Evolutionary conservation across 352 stramenopile genomes (phyloP).

Genomic region (Pythium sp.): DNA sequence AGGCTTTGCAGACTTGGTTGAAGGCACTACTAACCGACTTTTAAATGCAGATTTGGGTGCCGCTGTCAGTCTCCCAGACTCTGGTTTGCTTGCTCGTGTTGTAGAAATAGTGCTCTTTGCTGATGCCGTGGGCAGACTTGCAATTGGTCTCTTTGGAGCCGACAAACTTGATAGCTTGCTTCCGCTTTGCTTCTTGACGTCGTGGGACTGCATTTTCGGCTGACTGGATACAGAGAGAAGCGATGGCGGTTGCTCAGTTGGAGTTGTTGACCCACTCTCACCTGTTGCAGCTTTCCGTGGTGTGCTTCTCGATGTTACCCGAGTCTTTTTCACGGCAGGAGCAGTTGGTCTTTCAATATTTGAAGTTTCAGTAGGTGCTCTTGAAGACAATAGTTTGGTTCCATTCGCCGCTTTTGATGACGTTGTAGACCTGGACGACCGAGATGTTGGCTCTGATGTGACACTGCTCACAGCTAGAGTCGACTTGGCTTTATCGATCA

Average conservation of each 20-base stretch:
- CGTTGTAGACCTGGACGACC: constrained; percentile 5
- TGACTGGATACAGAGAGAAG: not conserved
- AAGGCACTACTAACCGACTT: not conserved
- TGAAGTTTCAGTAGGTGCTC: not conserved
- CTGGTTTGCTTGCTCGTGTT: not conserved
- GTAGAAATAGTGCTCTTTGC: not conserved
- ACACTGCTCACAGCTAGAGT: constrained; percentile 31
- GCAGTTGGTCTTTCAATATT: not conserved
- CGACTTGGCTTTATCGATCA: constrained; percentile 85
- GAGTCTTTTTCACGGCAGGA: constrained; percentile 1
- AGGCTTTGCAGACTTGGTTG: constrained; percentile 5
- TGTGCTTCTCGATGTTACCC: not conserved
- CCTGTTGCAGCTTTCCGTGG: not conserved
- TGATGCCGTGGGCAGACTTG: not conserved
- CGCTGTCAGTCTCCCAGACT: not conserved
- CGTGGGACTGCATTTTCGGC: constrained; percentile 5
- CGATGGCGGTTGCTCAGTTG: not conserved
- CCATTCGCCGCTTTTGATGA: not conserved
- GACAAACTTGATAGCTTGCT: constrained; percentile 11
- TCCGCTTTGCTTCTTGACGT: constrained; percentile 4
- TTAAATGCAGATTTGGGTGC: constrained; percentile 14
- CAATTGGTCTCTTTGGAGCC: not conserved
- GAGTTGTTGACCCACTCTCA: not conserved
- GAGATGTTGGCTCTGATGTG: not conserved
- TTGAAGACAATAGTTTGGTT: not conserved